These are phyloP conservation scores for Penicillium coprophilum DNA, from an alignment of 495 filamentous ascomycete genomes.

Conservation along the genomic window DNA sequence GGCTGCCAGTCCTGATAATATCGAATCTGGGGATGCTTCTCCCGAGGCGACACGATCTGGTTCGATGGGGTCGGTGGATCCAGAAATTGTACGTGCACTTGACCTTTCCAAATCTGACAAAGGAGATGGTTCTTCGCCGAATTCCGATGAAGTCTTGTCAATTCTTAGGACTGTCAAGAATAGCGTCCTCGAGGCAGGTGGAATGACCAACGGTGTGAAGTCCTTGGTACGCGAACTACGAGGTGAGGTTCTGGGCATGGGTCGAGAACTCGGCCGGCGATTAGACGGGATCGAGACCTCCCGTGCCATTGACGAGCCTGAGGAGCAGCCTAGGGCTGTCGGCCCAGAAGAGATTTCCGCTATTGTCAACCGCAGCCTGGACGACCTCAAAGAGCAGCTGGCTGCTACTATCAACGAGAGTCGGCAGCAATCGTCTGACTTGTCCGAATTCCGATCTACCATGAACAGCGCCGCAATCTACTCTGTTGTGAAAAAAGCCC, in stretches of 20 bases:
- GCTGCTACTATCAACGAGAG: conserved; percentile 71
- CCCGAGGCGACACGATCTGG: conserved; percentile 17
- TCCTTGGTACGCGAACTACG: conserved; percentile 82
- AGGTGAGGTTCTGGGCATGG: conserved; percentile 92
- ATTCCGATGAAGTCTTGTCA: conserved; percentile 61
- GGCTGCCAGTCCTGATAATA: conserved; percentile 1
- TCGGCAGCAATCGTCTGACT: conserved; percentile 60
- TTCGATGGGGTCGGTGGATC: conserved; percentile 28
- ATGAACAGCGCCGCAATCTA: conserved; percentile 80
- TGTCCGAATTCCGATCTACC: conserved; percentile 47
- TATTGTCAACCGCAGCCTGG: conserved; percentile 76
- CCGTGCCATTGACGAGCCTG: conserved; percentile 35
- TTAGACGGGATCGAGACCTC: conserved; percentile 64
- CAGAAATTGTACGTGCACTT: conserved; percentile 25
- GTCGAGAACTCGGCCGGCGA: conserved; percentile 78
- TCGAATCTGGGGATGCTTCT: background rate
- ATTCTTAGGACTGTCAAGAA: conserved; percentile 82
- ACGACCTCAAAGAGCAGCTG: conserved; percentile 78
- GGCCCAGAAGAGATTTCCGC: conserved; percentile 69
- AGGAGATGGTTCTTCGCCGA: conserved; percentile 36
- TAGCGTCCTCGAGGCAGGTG: conserved; percentile 79
- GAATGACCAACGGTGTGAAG: conserved; percentile 87
- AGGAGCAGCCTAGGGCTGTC: conserved; percentile 47
- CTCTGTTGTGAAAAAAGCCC: conserved; percentile 71
- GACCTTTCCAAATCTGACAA: conserved; percentile 26